Evolutionary conservation across 768 basidiomycete species (phyloP), one percentile per base, ranked within the genome.

Genomic region (Holtermannia corniformis): DNA sequence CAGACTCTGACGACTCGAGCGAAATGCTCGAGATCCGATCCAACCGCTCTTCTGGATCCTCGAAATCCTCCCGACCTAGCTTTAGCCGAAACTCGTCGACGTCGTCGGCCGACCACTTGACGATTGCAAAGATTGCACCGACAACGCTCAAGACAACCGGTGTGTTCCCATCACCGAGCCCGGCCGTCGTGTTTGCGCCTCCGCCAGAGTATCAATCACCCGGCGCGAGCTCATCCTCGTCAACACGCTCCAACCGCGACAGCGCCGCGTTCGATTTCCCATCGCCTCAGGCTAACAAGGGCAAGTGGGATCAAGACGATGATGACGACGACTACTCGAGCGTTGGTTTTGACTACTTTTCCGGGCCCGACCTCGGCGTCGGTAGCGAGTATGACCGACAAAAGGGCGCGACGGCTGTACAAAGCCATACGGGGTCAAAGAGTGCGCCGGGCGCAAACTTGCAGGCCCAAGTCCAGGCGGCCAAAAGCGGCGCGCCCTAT

Each of bases 131-230:
- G 32, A 84, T 86, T 44, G 81, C 84, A 0, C 84, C 84, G 3
- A 92, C 95, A 3, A 79, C 87, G 44, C 78, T 97, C 59, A 99
- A 97, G 76, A 87, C 87, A 10, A 61, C 64, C 47, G 76, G 73
- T 41, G 47, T 60, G n/a, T 62, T 63, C 43, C 75, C 73, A 2
- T 63, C 70, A 1, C 72, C 71, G 3, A 63, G 63, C 2, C 62
- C 71, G 5, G 62, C 59, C 23, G 67, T 75, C 55, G 61, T 73
- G 0, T 75, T 72, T 55, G 61, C 57, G 11, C 71, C 71, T n/a
- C 63, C 63, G 14, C 64, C 72, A 43, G 67, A 68, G 16, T 64
- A 72, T 47, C 46, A 54, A 54, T 53, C 60, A 51, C 61, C 58
- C 16, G 16, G 32, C 32, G 32, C 32, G 32, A 37, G 32, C 32